A percentile compares a stretch with the other conserved stretches of the same genome.
These are phyloP conservation scores for Pichia sp. DNA, from an alignment of 1,139 yeast genomes.

Conservation along the genomic window DNA sequence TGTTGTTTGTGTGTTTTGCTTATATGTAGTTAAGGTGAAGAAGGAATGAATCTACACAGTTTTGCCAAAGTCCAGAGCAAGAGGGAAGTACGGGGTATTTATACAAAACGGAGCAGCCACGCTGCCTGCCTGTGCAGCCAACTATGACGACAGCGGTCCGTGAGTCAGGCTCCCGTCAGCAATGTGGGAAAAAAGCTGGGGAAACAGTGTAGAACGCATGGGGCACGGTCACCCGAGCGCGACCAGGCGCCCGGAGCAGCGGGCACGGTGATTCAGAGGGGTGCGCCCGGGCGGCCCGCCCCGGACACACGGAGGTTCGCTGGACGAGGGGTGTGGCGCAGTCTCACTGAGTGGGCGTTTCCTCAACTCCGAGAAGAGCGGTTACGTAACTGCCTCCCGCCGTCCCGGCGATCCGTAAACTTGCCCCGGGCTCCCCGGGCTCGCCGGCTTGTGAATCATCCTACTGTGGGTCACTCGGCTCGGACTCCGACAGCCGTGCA, in stretches of 20 bases:
- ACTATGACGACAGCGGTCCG: neutral
- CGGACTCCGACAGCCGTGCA: neutral
- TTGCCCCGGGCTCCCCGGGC: neutral
- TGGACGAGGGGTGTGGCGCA: too few relatives aligned
- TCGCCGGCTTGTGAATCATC: neutral
- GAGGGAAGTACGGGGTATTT: slow-evolving; percentile 1
- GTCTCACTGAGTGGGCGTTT: too few relatives aligned
- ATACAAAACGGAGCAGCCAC: neutral
- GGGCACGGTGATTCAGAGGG: too few relatives aligned
- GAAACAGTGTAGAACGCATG: neutral
- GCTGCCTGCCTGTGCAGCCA: neutral
- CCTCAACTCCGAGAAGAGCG: too few relatives aligned
- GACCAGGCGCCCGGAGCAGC: neutral
- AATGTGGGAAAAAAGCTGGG: neutral
- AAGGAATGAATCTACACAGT: too few relatives aligned
- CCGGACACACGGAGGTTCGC: too few relatives aligned
- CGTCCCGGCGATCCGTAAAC: neutral
- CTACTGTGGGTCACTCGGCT: too few relatives aligned
- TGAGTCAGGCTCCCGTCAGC: neutral
- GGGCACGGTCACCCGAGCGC: neutral
- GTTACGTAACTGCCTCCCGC: neutral
- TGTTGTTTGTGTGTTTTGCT: neutral
- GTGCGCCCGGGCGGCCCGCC: neutral
- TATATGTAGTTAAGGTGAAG: too few relatives aligned
- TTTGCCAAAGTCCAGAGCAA: neutral